phyloP scores from a whole-genome alignment of 2,329 filamentous ascomycete species.

The Nectriaceae sp. region DNA sequence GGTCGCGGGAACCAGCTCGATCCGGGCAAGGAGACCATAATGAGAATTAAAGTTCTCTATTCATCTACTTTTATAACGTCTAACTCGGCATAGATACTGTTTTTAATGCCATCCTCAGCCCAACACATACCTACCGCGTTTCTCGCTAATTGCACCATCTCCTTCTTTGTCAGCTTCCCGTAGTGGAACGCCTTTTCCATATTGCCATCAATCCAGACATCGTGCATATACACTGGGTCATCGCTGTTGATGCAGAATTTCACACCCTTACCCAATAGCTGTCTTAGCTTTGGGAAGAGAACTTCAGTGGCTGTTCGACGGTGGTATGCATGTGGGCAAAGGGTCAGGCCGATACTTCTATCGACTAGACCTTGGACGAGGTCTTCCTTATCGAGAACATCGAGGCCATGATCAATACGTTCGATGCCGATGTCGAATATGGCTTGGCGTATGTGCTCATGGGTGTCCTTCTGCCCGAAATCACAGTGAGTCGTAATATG shows the following conservation, averaged over 20 bases:
- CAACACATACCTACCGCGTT: conserved; percentile 50
- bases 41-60: too few relatives aligned
- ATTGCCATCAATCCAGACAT: conserved; percentile 35
- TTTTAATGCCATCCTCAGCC: conserved; percentile 32
- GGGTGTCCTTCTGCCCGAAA: conserved; percentile 49
- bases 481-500: conserved; percentile 54
- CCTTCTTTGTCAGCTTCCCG: conserved; percentile 36
- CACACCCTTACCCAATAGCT: conserved; percentile 62
- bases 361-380: conserved; percentile 60
- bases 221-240: conserved; percentile 74
- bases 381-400: conserved; percentile 57
- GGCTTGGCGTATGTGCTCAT: conserved; percentile 57
- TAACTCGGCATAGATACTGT: neutral
- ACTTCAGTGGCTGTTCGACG: conserved; percentile 29
- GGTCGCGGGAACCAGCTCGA: neutral
- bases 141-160: conserved; percentile 43
- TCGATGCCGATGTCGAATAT: conserved; percentile 60
- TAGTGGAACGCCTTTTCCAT: conserved; percentile 32
- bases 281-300: conserved; percentile 51
- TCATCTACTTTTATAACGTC: too few relatives aligned
- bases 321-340: conserved; percentile 56
- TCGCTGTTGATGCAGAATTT: conserved; percentile 71
- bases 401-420: conserved; percentile 74
- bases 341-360: conserved; percentile 61
- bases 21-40: neutral